phyloP scores from a whole-genome alignment of 2,329 filamentous ascomycete species.

The Cercospora janseana region DNA sequence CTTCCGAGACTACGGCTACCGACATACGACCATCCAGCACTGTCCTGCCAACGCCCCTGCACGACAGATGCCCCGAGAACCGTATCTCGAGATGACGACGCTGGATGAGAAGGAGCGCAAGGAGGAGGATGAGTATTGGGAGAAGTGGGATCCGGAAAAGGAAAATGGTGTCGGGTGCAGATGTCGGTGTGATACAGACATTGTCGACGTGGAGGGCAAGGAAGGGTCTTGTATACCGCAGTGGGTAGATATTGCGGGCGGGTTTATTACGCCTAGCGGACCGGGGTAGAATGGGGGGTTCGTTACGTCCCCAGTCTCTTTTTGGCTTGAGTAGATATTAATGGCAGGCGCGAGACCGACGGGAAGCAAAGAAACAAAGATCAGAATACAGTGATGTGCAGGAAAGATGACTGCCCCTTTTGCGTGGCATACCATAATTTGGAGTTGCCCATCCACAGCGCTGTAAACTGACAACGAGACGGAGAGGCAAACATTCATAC shows the following conservation, averaged over 20 bases:
- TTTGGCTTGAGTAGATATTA: too few species aligned
- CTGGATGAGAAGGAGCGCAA: conserved; percentile 70
- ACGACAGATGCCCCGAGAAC: conserved; percentile 75
- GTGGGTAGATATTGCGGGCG: conserved; percentile 96
- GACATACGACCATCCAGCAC: conserved; percentile 98
- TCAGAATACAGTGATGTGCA: too few species aligned
- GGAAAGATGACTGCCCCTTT: too few species aligned
- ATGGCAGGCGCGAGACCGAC: too few species aligned
- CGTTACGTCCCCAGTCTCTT: too few species aligned
- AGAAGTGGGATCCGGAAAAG: conserved; percentile 77
- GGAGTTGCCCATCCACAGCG: too few species aligned
- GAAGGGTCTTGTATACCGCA: conserved; percentile 91
- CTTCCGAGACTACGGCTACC: conserved; percentile 97
- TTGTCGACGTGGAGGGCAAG: conserved; percentile 96
- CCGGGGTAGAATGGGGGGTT: conserved; percentile 25
- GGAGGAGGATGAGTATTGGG: conserved; percentile 97
- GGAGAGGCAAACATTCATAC: too few species aligned
- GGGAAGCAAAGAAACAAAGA: too few species aligned
- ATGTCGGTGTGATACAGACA: conserved; percentile 95
- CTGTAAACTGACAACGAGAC: too few species aligned
- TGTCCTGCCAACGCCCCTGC: conserved; percentile 93
- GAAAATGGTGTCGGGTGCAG: conserved; percentile 97
- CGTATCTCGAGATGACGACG: conserved; percentile 58
- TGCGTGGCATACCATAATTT: too few species aligned
- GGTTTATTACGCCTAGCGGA: conserved; percentile 59